A percentile compares a stretch with the other conserved stretches of the same genome.
These are phyloP conservation scores for Fusarium keratoplasticum DNA, from an alignment of 2,329 filamentous ascomycete species.

Conservation along the genomic window DNA sequence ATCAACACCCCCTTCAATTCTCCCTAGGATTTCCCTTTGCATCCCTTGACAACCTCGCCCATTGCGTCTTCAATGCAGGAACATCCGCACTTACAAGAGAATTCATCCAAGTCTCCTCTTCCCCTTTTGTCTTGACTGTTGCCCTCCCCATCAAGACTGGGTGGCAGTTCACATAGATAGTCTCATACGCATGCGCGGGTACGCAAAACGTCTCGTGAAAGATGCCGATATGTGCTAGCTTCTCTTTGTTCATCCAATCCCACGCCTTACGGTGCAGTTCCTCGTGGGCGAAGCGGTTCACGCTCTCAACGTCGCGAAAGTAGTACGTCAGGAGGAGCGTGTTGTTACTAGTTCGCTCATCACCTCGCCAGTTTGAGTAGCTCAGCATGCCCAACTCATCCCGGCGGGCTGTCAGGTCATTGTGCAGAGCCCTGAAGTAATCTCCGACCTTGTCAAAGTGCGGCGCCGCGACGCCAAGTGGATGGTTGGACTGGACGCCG, in stretches of 20 bases:
- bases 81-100: slow-evolving; percentile 49
- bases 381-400: slow-evolving; percentile 62
- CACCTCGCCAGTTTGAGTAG: slow-evolving; percentile 54
- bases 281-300: slow-evolving; percentile 65
- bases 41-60: slow-evolving; percentile 47
- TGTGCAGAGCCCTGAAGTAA: slow-evolving; percentile 54
- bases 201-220: slow-evolving; percentile 67
- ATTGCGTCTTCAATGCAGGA: slow-evolving; percentile 50
- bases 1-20: not conserved
- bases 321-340: slow-evolving; percentile 60
- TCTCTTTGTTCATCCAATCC: slow-evolving; percentile 60
- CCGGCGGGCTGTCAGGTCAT: slow-evolving; percentile 49
- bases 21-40: slow-evolving; percentile 32
- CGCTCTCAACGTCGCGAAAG: slow-evolving; percentile 60
- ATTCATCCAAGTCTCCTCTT: slow-evolving; percentile 47
- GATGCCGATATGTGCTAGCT: slow-evolving; percentile 58
- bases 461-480: slow-evolving; percentile 61
- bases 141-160: slow-evolving; percentile 52
- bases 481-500: slow-evolving; percentile 59
- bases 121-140: slow-evolving; percentile 38
- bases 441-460: slow-evolving; percentile 53
- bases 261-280: slow-evolving; percentile 60
- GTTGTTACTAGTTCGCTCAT: slow-evolving; percentile 53
- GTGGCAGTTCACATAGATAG: slow-evolving; percentile 60
- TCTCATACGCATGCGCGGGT: slow-evolving; percentile 60